These are phyloP conservation scores for Teunomyces stri DNA, from an alignment of 805 yeast genomes.

Conservation along the genomic window DNA sequence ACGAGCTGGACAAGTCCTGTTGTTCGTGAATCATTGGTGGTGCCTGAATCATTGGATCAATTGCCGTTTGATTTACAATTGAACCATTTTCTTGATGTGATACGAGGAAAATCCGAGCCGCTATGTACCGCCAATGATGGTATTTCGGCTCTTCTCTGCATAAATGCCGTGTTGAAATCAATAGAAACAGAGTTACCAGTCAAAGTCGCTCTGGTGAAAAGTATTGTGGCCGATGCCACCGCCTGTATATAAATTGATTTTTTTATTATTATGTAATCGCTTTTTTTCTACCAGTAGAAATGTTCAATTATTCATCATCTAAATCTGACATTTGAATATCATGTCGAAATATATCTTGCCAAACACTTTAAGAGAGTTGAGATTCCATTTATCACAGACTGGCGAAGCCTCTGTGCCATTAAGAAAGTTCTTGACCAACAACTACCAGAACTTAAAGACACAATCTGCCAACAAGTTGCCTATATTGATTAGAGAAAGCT, in stretches of 20 bases:
- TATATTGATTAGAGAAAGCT: conserved; percentile 74
- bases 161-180: conserved; percentile 33
- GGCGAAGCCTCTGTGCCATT: conserved; percentile 68
- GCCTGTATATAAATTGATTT: background rate
- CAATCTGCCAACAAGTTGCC: conserved; percentile 62
- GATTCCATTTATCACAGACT: conserved; percentile 80
- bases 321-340: conserved; percentile 4
- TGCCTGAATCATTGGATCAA: conserved; percentile 5
- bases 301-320: conserved; percentile 6
- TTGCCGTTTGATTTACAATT: conserved; percentile 39
- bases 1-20: conserved; percentile 31
- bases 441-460: conserved; percentile 63
- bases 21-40: conserved; percentile 14
- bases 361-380: conserved; percentile 68
- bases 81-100: conserved; percentile 36
- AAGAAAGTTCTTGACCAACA: conserved; percentile 58
- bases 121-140: conserved; percentile 35
- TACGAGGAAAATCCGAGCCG: conserved; percentile 25
- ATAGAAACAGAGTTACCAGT: conserved; percentile 32
- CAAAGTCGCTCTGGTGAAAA: conserved; percentile 10
- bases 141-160: conserved; percentile 30
- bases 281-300: conserved; percentile 11
- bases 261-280: background rate
- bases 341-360: conserved; percentile 48
- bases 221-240: conserved; percentile 6